These are phyloP conservation scores for Nitzschia sp. DNA, from an alignment of 108 stramenopile species.

Conservation along the genomic window DNA sequence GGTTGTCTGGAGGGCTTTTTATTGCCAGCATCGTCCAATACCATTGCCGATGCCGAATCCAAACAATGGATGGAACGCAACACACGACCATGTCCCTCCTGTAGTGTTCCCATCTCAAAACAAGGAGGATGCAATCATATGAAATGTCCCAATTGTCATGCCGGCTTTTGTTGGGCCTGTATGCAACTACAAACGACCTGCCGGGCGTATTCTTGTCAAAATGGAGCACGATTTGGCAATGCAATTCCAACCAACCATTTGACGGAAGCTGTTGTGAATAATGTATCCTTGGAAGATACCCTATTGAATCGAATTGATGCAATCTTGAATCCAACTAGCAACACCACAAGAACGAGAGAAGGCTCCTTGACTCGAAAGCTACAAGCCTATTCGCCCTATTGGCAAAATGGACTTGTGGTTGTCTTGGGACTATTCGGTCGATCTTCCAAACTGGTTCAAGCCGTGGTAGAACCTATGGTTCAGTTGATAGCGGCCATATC, in stretches of 20 bases:
- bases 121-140: slow-evolving; percentile 46
- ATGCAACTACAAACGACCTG: slow-evolving; percentile 53
- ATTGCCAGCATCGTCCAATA: slow-evolving; percentile 46
- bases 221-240: slow-evolving; percentile 67
- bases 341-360: not conserved
- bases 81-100: slow-evolving; percentile 43
- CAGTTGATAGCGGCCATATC: not conserved
- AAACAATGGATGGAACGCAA: slow-evolving; percentile 48
- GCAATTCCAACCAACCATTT: slow-evolving; percentile 14
- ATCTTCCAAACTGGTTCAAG: not conserved
- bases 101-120: slow-evolving; percentile 40
- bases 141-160: slow-evolving; percentile 51
- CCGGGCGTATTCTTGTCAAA: slow-evolving; percentile 47
- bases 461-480: not conserved
- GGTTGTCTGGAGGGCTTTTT: slow-evolving; percentile 58
- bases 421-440: not conserved
- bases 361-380: not conserved
- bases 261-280: no score
- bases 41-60: slow-evolving; percentile 45
- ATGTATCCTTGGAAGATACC: not conserved
- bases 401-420: not conserved
- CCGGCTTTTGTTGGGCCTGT: slow-evolving; percentile 72
- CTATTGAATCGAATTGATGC: slow-evolving; percentile 19
- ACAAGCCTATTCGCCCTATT: not conserved
- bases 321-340: not conserved